Evolutionary conservation across 2,329 filamentous ascomycete genomes (phyloP).

Genomic region (Lachnum nothofagi): DNA sequence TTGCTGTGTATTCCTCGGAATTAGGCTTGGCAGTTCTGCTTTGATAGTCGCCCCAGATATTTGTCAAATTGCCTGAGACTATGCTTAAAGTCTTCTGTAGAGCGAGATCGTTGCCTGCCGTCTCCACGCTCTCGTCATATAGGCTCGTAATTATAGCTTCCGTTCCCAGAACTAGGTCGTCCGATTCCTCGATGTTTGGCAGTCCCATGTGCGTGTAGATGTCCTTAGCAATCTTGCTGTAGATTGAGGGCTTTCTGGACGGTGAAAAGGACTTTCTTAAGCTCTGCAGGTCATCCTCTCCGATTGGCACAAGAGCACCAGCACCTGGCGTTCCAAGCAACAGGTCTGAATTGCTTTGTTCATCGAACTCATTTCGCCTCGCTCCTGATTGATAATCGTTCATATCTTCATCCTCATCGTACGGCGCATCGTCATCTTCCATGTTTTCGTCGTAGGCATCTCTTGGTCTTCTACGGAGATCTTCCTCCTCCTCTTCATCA

Average conservation of each 20-base stretch:
- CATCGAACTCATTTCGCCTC: slow-evolving; percentile 25
- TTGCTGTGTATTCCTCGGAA: slow-evolving; percentile 51
- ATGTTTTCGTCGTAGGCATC: slow-evolving; percentile 33
- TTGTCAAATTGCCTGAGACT: slow-evolving; percentile 47
- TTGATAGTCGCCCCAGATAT: slow-evolving; percentile 51
- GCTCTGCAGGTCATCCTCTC: slow-evolving; percentile 12
- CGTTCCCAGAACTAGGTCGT: slow-evolving; percentile 67
- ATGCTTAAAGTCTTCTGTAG: slow-evolving; percentile 53
- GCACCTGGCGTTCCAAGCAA: slow-evolving; percentile 10
- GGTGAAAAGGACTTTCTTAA: slow-evolving; percentile 16
- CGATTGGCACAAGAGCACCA: slow-evolving; percentile 16
- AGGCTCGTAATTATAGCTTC: slow-evolving; percentile 65
- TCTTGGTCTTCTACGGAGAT: slow-evolving; percentile 36
- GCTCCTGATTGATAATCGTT: slow-evolving; percentile 20
- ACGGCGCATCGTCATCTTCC: slow-evolving; percentile 37
- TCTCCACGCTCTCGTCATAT: slow-evolving; percentile 57
- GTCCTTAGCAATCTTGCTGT: slow-evolving; percentile 67
- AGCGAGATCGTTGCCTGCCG: slow-evolving; percentile 50
- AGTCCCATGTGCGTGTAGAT: slow-evolving; percentile 55
- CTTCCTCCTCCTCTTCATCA: slow-evolving; percentile 37
- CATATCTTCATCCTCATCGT: slow-evolving; percentile 34
- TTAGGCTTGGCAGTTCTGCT: slow-evolving; percentile 42
- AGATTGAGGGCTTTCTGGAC: slow-evolving; percentile 31
- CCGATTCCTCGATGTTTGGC: slow-evolving; percentile 61
- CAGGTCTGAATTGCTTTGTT: slow-evolving; percentile 47